Percentiles rank a stretch among this genome's conserved stretches.
Conservation (phyloP, 1,284 basidiomycete species). For the Naganishia liquefaciens region DNA sequence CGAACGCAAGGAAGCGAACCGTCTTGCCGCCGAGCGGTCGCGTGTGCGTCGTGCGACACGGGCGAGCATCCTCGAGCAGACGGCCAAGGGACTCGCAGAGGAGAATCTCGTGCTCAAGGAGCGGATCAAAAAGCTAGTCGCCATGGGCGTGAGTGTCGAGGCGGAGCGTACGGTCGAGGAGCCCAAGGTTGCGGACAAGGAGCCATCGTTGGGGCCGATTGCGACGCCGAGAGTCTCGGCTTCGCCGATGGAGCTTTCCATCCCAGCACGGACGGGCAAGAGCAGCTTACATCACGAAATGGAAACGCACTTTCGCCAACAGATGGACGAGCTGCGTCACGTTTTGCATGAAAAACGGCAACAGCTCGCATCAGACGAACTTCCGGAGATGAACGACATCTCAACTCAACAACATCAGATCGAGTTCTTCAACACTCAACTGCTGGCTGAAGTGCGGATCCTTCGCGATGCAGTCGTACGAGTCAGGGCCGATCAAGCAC, state of each 20-base stretch:
- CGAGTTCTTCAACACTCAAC: slow-evolving; percentile 8
- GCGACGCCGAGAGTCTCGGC: too few species aligned
- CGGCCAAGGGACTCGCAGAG: slow-evolving; percentile 41
- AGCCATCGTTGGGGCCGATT: too few species aligned
- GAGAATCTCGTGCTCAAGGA: slow-evolving; percentile 48
- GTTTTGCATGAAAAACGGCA: slow-evolving; percentile 3
- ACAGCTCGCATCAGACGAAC: slow-evolving; percentile 6
- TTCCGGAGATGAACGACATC: neutral
- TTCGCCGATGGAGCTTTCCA: too few species aligned
- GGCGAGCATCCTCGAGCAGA: slow-evolving; percentile 42
- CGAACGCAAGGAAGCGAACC: slow-evolving; percentile 50
- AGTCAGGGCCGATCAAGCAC: slow-evolving; percentile 10
- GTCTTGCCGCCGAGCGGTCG: slow-evolving; percentile 51
- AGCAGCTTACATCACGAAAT: slow-evolving; percentile 27
- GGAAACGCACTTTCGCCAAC: slow-evolving; percentile 23
- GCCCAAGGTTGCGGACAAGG: neutral
- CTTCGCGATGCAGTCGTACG: slow-evolving; percentile 19
- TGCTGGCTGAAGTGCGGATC: slow-evolving; percentile 10
- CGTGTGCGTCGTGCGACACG: slow-evolving; percentile 46
- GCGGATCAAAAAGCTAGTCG: slow-evolving; percentile 42
- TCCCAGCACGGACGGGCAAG: neutral
- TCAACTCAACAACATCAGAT: neutral
- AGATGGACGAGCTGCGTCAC: slow-evolving; percentile 19
- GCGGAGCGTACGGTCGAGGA: neutral
- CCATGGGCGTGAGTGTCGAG: slow-evolving; percentile 26